A percentile compares a stretch with the other conserved stretches of the same genome.
Evolutionary conservation across 2,329 filamentous ascomycete species (phyloP).

Genomic region (Penicillium sclerotigenum): DNA sequence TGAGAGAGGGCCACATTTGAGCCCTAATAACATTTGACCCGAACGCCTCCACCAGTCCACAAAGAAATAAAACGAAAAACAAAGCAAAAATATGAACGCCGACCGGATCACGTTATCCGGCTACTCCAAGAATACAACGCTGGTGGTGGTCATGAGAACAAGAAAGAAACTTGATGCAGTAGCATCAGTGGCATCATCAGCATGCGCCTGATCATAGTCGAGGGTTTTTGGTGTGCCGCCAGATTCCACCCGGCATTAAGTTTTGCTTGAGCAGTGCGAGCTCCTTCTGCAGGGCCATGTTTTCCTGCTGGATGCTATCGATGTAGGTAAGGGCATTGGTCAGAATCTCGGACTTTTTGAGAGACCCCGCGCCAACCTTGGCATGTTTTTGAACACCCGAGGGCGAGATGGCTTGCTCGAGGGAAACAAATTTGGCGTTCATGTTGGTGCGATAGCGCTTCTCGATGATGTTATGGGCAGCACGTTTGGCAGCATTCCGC

Average conservation of each 20-base stretch:
- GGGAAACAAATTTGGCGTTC: conserved; percentile 42
- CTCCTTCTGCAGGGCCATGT: conserved; percentile 34
- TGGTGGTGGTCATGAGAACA: conserved; percentile 18
- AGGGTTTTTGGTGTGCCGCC: conserved; percentile 21
- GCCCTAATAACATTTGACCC: conserved; percentile 6
- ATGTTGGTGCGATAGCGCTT: conserved; percentile 44
- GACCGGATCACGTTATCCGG: conserved; percentile 7
- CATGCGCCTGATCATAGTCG: conserved; percentile 1
- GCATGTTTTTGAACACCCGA: conserved; percentile 24
- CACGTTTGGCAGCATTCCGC: conserved; percentile 40
- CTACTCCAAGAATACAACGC: conserved; percentile 18
- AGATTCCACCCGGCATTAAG: conserved; percentile 24
- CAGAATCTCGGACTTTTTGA: conserved; percentile 41
- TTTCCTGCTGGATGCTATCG: conserved; percentile 36
- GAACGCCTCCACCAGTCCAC: conserved; percentile 2
- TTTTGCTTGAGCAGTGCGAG: conserved; percentile 30
- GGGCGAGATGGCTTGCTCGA: conserved; percentile 38
- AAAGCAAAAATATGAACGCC: conserved; percentile 4
- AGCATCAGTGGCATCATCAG: background rate
- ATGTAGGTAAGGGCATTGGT: conserved; percentile 38
- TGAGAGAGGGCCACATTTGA: conserved; percentile 13
- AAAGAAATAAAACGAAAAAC: background rate
- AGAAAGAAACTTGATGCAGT: background rate
- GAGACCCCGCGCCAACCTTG: conserved; percentile 30
- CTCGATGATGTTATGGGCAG: conserved; percentile 43